Conservation (phyloP, 768 basidiomycete genomes). For the Gymnopilus dilepis region DNA sequence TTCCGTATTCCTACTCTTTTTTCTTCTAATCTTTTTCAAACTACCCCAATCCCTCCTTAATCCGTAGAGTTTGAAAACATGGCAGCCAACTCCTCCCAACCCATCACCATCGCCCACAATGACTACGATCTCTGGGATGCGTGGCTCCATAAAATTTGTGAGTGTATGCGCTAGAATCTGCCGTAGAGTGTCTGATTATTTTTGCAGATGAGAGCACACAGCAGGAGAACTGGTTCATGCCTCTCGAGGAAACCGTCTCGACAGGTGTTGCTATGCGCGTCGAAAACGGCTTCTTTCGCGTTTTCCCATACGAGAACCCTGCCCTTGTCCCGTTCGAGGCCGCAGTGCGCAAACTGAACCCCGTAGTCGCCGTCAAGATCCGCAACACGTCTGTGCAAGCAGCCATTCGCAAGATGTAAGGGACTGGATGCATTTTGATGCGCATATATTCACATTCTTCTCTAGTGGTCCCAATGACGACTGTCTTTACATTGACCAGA, state of each 20-base stretch:
- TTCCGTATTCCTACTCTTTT: conserved; percentile 25
- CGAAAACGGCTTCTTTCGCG: conserved; percentile 64
- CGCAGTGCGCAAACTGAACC: conserved; percentile 77
- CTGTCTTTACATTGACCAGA: conserved; percentile 72
- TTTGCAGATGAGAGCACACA: conserved; percentile 57
- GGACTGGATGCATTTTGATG: conserved; percentile 20
- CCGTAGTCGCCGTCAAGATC: conserved; percentile 82
- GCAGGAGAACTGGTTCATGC: conserved; percentile 84
- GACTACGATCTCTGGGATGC: conserved; percentile 86
- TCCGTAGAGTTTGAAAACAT: conserved; percentile 9
- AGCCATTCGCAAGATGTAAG: conserved; percentile 69
- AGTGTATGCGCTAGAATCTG: conserved; percentile 15
- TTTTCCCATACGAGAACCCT: conserved; percentile 86
- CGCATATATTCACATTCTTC: conserved; percentile 12
- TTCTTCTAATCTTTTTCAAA: conserved; percentile 12
- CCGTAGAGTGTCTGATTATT: background rate
- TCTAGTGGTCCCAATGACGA: conserved; percentile 54
- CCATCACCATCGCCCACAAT: conserved; percentile 55
- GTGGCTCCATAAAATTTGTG: conserved; percentile 75
- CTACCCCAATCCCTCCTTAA: conserved; percentile 17
- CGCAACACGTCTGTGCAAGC: conserved; percentile 80
- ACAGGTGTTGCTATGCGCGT: conserved; percentile 79
- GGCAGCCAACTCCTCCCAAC: conserved; percentile 9
- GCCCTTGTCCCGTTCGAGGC: conserved; percentile 79
- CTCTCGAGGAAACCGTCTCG: conserved; percentile 69